A percentile compares a stretch with the other conserved stretches of the same genome.
Conservation (phyloP, 176 grass and related monocot genomes). For the Olyra latifolia region DNA sequence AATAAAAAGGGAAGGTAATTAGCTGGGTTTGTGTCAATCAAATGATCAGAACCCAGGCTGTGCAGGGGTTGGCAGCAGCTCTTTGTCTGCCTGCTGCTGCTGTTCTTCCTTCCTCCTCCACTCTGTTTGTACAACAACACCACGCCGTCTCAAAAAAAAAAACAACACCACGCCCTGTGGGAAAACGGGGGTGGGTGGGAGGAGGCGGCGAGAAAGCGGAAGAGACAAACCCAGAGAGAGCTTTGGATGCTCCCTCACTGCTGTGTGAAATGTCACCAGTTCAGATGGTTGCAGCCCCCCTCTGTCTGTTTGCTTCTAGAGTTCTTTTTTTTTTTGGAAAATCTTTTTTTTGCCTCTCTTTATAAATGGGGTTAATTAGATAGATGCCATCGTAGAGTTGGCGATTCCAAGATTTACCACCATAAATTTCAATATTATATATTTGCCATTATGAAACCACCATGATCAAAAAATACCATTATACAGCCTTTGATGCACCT, state of each 20-base stretch:
- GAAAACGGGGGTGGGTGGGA: slow-evolving; percentile 22
- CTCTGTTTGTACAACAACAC: slow-evolving; percentile 32
- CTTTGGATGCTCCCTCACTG: slow-evolving; percentile 46
- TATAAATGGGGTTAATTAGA: neutral
- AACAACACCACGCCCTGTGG: slow-evolving; percentile 25
- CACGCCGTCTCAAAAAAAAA: no score
- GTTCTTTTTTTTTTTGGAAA: no score
- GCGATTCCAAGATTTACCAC: no score
- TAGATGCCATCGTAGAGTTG: neutral
- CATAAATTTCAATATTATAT: no score
- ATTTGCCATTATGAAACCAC: no score
- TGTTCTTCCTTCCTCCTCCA: slow-evolving; percentile 31
- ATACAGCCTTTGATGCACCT: no score
- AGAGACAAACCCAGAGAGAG: slow-evolving; percentile 52
- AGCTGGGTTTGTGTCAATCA: slow-evolving; percentile 39
- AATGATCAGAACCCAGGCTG: slow-evolving; percentile 62
- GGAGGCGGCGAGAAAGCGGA: slow-evolving; percentile 23
- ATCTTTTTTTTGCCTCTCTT: neutral
- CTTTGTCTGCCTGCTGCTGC: slow-evolving; percentile 25
- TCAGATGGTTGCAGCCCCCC: slow-evolving; percentile 3
- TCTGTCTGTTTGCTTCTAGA: neutral
- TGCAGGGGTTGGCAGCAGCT: slow-evolving; percentile 40
- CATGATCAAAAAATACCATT: no score
- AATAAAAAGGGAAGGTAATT: slow-evolving; percentile 40
- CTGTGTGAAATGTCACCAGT: slow-evolving; percentile 26